phyloP scores from a whole-genome alignment of 305 asterid genomes.

The Fraxinus xanthoxyloides region DNA sequence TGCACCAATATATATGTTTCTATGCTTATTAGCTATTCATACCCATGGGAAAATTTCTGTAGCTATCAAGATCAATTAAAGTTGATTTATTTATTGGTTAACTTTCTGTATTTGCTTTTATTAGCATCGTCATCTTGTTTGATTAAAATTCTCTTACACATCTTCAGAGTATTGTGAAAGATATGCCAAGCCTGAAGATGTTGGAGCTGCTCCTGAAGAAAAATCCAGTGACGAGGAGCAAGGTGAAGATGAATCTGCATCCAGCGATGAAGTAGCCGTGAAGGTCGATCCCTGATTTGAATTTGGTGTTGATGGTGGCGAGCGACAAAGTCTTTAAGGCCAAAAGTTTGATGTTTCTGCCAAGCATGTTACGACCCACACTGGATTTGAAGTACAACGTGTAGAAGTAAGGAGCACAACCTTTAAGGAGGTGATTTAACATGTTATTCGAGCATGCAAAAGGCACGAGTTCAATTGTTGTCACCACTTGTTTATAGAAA shows the following conservation, averaged over 20 bases:
- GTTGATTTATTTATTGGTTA: neutral
- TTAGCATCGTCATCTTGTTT: neutral
- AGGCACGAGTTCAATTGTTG: too few relatives aligned
- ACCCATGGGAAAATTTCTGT: neutral
- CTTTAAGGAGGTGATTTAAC: too few relatives aligned
- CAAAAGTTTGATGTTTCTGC: too few relatives aligned
- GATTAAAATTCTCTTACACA: conserved; percentile 11
- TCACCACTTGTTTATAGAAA: too few relatives aligned
- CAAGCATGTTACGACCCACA: too few relatives aligned
- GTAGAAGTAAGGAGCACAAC: too few relatives aligned
- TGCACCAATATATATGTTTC: neutral
- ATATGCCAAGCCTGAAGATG: conserved; percentile 76
- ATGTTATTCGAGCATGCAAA: too few relatives aligned
- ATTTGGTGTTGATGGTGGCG: conserved; percentile 4
- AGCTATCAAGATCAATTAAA: neutral
- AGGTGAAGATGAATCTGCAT: conserved; percentile 64
- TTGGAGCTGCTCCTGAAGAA: conserved; percentile 64
- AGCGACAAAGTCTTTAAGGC: too few relatives aligned
- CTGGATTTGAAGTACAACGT: too few relatives aligned
- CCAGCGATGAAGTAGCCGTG: conserved; percentile 72
- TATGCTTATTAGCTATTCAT: neutral
- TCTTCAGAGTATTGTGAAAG: conserved; percentile 67
- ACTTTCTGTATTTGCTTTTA: neutral
- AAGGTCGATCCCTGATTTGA: conserved; percentile 58
- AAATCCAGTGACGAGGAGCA: conserved; percentile 74